Percentiles rank a stretch among this genome's conserved stretches.
These are phyloP conservation scores for Paramecium octaurelia DNA, from an alignment of 73 alveolate genomes.

Conservation along the genomic window DNA sequence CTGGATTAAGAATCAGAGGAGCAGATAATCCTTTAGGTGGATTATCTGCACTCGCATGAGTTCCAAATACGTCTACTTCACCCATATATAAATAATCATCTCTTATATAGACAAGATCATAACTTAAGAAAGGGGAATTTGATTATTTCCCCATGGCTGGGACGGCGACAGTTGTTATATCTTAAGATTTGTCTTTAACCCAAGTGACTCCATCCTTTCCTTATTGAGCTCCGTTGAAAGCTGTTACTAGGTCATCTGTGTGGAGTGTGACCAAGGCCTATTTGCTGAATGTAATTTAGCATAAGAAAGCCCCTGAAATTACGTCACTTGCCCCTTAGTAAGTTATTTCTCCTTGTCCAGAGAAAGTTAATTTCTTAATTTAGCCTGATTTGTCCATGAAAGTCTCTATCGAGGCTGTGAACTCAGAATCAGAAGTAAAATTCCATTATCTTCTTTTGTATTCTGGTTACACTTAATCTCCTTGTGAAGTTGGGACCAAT, in stretches of 20 bases:
- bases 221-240: background rate
- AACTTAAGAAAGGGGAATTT: background rate
- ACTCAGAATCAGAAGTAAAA: background rate
- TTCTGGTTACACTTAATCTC: background rate
- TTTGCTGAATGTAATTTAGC: background rate
- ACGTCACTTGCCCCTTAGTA: background rate
- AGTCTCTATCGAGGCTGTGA: background rate
- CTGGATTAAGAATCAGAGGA: background rate
- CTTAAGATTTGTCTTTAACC: background rate
- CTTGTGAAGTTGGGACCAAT: background rate
- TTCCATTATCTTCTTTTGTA: background rate
- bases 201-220: background rate
- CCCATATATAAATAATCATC: background rate
- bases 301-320: background rate
- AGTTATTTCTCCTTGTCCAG: background rate
- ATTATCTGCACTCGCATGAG: background rate
- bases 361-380: background rate
- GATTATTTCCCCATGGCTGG: background rate
- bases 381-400: background rate
- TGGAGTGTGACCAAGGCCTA: background rate
- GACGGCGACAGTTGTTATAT: background rate
- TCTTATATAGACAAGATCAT: background rate
- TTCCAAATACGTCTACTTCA: background rate
- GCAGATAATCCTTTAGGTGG: background rate
- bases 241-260: background rate